Base-by-base conservation (phyloP, 2,329 filamentous ascomycete genomes). In the Endoconidiophora polonica region DNA sequence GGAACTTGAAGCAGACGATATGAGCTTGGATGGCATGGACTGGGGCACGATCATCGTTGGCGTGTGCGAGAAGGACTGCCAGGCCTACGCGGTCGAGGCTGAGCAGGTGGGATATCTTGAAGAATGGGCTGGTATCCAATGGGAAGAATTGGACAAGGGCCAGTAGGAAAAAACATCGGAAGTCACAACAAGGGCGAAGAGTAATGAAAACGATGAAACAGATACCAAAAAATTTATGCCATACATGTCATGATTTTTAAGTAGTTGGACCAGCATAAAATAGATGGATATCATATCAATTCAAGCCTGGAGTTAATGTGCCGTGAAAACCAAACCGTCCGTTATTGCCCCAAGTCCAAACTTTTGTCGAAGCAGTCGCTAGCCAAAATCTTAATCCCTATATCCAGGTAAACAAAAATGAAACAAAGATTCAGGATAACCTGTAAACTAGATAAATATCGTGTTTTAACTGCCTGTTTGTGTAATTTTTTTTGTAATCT, bases 121-220 rank as follows among this genome's bases (percentile, higher is more conserved):
- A 68, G 91, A 98, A 65, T 98, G 91, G 90, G 79, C 76, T n/a
- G 91, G 90, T 5, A 91, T 96, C 56, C 91, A 98, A 65, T 98
- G 90, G 91, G 91, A 98, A 66, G 88, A 95, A 64, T 59, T 78
- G 54, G 62, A 61, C 29, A 69, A 66, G 59, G 55, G 56, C 23
- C 61, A 65, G 47, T 63, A 40, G 56, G 56, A 33, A 3, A 33
- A 3, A 33, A 33, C 9, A 33, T 12, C 12, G 20, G 44, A 46
- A 3, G 14, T 9, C 53, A 22, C 16, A 26, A 44, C 24, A 29
- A 42, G 10, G 22, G 24, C 24, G 36, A 26, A 37, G 38, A 38
- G 23, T 38, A 10, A 7, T 23, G 18, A 9, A 4, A 12, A 44
- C 23, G 7, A n/a, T 9, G 26, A 18, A 5, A 23, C 23, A 12